phyloP scores from a whole-genome alignment of 306 rosid species.

The Begonia loranthoides region DNA sequence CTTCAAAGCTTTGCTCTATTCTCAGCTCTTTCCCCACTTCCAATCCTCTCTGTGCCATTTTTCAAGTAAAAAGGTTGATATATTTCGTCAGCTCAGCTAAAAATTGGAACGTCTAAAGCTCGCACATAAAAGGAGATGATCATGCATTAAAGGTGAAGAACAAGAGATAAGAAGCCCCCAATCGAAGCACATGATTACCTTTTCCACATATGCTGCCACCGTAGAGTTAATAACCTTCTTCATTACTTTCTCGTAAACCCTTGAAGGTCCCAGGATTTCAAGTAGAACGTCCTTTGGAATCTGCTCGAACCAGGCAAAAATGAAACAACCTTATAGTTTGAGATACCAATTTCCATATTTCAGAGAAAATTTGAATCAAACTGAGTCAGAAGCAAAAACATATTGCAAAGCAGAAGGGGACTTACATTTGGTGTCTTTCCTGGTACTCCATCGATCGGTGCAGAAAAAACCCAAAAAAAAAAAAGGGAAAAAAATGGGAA shows the following conservation, averaged over 20 bases:
- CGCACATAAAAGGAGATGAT: too few relatives aligned
- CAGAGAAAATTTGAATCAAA: too few relatives aligned
- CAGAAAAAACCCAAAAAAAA: conserved; percentile 11
- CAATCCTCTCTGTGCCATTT: conserved; percentile 41
- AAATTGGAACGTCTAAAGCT: too few relatives aligned
- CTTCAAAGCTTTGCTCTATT: conserved; percentile 76
- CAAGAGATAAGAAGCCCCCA: too few relatives aligned
- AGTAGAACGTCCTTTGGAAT: conserved; percentile 58
- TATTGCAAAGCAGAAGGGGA: conserved; percentile 2
- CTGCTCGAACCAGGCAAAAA: conserved; percentile 16
- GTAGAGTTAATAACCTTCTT: conserved; percentile 55
- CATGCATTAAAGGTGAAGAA: too few relatives aligned
- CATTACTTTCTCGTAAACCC: conserved; percentile 67
- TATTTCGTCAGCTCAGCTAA: too few relatives aligned
- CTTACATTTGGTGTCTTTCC: conserved; percentile 94
- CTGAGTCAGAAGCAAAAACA: background rate
- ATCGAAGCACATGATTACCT: conserved; percentile 48
- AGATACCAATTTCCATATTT: too few relatives aligned
- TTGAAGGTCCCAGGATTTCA: conserved; percentile 80
- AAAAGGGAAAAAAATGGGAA: conserved; percentile 12
- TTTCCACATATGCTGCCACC: conserved; percentile 61
- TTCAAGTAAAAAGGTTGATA: background rate
- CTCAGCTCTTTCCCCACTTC: conserved; percentile 50
- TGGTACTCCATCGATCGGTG: conserved; percentile 23
- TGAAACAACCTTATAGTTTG: background rate